A percentile compares a stretch with the other conserved stretches of the same genome.
Evolutionary conservation across 2,329 filamentous ascomycete species (phyloP).

Genomic region (Diaporthe ampelina): DNA sequence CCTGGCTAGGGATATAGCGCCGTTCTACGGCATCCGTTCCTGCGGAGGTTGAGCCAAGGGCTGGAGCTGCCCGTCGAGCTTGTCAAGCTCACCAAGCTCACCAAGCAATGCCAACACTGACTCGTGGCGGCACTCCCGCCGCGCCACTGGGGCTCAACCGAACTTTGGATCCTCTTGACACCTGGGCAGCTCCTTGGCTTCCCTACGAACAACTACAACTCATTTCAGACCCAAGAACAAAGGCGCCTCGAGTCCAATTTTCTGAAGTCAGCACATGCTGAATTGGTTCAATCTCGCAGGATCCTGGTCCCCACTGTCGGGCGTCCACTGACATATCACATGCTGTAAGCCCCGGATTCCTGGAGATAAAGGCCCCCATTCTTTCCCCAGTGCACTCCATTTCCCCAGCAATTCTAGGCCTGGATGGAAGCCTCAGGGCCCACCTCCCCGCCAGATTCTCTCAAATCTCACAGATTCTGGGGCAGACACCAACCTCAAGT

Average conservation of each 20-base stretch:
- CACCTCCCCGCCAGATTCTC: slow-evolving; percentile 20
- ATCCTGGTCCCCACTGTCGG: neutral
- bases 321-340: neutral
- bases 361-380: neutral
- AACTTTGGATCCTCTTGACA: neutral
- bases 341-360: neutral
- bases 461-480: neutral
- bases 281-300: neutral
- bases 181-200: slow-evolving; percentile 21
- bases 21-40: neutral
- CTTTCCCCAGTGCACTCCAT: slow-evolving; percentile 11
- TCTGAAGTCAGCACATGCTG: no score
- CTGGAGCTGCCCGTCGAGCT: neutral
- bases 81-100: slow-evolving; percentile 22
- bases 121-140: slow-evolving; percentile 13
- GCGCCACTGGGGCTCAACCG: slow-evolving; percentile 25
- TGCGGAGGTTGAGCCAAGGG: neutral
- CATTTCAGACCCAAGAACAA: neutral
- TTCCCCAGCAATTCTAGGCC: slow-evolving; percentile 29
- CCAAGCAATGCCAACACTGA: slow-evolving; percentile 31
- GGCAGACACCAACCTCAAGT: neutral
- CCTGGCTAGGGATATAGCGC: neutral
- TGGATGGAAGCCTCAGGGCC: neutral
- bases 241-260: neutral
- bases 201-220: neutral